Percentiles rank a stretch among this genome's conserved stretches.
Conservation (phyloP, 129 eudicot species). For the Gnaphalium uliginosum region DNA sequence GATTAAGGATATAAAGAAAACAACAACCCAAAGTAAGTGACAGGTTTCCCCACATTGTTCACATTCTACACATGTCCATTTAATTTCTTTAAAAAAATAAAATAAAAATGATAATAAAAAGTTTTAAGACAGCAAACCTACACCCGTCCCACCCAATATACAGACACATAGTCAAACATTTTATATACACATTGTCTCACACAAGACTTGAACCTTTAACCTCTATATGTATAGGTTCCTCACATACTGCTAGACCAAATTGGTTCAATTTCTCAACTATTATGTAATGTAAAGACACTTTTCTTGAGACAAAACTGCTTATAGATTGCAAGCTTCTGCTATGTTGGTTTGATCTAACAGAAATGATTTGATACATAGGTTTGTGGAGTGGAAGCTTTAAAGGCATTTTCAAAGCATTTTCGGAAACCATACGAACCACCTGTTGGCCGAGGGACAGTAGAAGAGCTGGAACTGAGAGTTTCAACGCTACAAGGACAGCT, state of each 20-base stretch:
- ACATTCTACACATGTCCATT: no score
- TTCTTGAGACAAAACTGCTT: not conserved
- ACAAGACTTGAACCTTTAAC: no score
- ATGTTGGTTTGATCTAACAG: not conserved
- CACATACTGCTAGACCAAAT: no score
- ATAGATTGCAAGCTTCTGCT: not conserved
- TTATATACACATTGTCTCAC: not conserved
- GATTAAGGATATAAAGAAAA: no score
- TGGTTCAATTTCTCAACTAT: not conserved
- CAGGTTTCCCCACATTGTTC: no score
- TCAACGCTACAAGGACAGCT: slow-evolving; percentile 59
- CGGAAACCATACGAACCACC: slow-evolving; percentile 54
- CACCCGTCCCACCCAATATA: no score
- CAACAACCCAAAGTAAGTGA: no score
- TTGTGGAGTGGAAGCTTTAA: slow-evolving; percentile 80
- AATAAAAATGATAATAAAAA: not conserved
- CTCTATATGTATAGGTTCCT: no score
- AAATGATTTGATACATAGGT: slow-evolving; percentile 42
- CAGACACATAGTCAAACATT: no score
- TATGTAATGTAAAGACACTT: not conserved
- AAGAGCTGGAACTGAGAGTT: slow-evolving; percentile 77
- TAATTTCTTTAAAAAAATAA: not conserved
- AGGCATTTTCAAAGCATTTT: slow-evolving; percentile 63
- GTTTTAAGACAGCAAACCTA: not conserved
- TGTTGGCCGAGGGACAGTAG: slow-evolving; percentile 48